These are phyloP conservation scores for Sporopachydermia cereana DNA, from an alignment of 1,139 yeast species.

Conservation along the genomic window DNA sequence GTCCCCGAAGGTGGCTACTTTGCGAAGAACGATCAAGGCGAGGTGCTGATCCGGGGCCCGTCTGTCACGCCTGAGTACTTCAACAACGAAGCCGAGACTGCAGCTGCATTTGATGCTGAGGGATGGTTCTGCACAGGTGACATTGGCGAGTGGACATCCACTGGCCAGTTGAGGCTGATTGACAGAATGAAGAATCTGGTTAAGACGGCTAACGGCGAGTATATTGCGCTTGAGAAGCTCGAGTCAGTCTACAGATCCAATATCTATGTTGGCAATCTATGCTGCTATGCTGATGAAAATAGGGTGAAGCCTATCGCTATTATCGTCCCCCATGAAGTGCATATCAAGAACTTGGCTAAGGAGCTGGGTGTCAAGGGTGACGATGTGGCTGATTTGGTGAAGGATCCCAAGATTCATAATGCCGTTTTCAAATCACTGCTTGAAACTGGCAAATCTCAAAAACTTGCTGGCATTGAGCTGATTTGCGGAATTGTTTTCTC, in stretches of 20 bases:
- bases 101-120: slow-evolving; percentile 62
- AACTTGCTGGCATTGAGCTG: slow-evolving; percentile 78
- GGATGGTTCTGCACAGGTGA: slow-evolving; percentile 98
- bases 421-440: slow-evolving; percentile 50
- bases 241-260: slow-evolving; percentile 83
- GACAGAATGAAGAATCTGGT: slow-evolving; percentile 96
- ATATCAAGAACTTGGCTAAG: slow-evolving; percentile 48
- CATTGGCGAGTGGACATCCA: slow-evolving; percentile 83
- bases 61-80: slow-evolving; percentile 69
- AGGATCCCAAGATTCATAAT: slow-evolving; percentile 44
- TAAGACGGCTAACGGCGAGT: slow-evolving; percentile 94
- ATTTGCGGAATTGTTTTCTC: slow-evolving; percentile 66
- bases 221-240: slow-evolving; percentile 89
- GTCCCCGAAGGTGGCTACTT: slow-evolving; percentile 87
- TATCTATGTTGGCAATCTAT: slow-evolving; percentile 61
- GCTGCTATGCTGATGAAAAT: slow-evolving; percentile 84
- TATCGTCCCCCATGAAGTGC: slow-evolving; percentile 67
- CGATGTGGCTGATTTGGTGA: slow-evolving; percentile 37
- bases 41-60: slow-evolving; percentile 67
- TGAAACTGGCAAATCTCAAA: slow-evolving; percentile 70
- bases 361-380: slow-evolving; percentile 37
- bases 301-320: slow-evolving; percentile 90
- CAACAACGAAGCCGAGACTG: slow-evolving; percentile 74
- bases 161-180: slow-evolving; percentile 71
- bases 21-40: slow-evolving; percentile 92